Conservation (phyloP, 768 basidiomycete species). For the Amyloporia xantha region DNA sequence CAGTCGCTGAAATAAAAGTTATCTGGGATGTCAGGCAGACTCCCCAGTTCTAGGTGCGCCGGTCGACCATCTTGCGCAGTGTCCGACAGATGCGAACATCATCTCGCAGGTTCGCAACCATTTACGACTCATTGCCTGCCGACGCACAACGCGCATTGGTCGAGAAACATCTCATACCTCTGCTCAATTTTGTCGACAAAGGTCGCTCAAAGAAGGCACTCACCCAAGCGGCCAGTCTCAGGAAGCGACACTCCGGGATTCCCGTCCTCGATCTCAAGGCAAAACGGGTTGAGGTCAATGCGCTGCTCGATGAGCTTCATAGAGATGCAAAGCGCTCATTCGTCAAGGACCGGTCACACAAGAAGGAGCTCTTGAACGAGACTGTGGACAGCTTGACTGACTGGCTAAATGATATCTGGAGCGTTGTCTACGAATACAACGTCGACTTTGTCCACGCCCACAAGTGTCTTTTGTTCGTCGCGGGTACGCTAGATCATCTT, state of each 20-base stretch:
- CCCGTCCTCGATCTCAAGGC: constrained; percentile 46
- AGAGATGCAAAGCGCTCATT: constrained; percentile 48
- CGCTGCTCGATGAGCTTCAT: constrained; percentile 44
- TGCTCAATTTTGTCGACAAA: constrained; percentile 39
- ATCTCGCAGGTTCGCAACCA: constrained; percentile 34
- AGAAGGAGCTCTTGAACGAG: constrained; percentile 50
- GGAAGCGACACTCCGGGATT: constrained; percentile 31
- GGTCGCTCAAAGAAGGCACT: constrained; percentile 33
- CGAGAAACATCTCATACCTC: constrained; percentile 41
- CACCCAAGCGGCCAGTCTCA: constrained; percentile 34
- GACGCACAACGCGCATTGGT: constrained; percentile 45
- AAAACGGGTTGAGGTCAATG: constrained; percentile 49
- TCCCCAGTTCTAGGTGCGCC: constrained; percentile 5
- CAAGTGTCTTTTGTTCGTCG: constrained; percentile 45
- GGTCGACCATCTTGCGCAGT: background rate
- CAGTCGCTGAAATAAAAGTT: too few species aligned
- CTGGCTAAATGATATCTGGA: constrained; percentile 67
- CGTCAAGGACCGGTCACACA: constrained; percentile 46
- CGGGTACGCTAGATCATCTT: constrained; percentile 40
- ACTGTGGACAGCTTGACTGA: constrained; percentile 43
- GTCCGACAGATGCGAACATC: background rate
- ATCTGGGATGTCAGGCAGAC: background rate
- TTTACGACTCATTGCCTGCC: constrained; percentile 46
- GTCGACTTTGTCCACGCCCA: constrained; percentile 48
- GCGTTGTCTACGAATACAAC: constrained; percentile 49